A percentile compares a stretch with the other conserved stretches of the same genome.
phyloP scores from a whole-genome alignment of 352 stramenopile species.

The Phytophthora cactorum region DNA sequence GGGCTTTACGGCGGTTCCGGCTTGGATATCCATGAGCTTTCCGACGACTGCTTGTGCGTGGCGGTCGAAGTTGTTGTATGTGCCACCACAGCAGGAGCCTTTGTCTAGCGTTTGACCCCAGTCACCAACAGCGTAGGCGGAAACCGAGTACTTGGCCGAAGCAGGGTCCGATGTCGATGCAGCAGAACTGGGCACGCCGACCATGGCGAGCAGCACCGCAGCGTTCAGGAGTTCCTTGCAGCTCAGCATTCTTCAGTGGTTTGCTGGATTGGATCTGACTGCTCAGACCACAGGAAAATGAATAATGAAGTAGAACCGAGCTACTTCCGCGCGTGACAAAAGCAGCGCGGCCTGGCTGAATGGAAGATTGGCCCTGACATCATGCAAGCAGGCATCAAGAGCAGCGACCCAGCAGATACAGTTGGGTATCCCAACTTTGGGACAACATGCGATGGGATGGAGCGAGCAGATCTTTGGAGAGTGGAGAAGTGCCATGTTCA shows the following conservation, averaged over 20 bases:
- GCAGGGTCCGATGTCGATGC: not conserved
- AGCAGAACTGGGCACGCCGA: not conserved
- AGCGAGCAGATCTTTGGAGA: too few species aligned
- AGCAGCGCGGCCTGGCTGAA: too few species aligned
- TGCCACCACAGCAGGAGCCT: constrained; percentile 40
- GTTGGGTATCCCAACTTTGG: too few species aligned
- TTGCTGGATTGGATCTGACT: not conserved
- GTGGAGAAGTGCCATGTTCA: too few species aligned
- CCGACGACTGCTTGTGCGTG: too few species aligned
- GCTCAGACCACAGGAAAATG: constrained; percentile 1
- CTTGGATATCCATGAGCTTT: constrained; percentile 40
- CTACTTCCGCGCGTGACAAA: not conserved
- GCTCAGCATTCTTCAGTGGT: constrained; percentile 4
- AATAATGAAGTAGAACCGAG: constrained; percentile 9
- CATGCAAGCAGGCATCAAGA: too few species aligned
- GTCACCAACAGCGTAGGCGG: constrained; percentile 42
- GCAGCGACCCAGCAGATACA: too few species aligned
- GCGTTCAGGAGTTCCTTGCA: constrained; percentile 7
- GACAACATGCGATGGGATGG: too few species aligned
- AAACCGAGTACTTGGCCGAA: constrained; percentile 7
- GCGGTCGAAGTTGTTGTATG: constrained; percentile 41
- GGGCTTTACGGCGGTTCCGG: constrained; percentile 43
- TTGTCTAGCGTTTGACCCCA: constrained; percentile 41
- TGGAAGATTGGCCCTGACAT: too few species aligned
- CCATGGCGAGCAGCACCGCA: constrained; percentile 2